Conservation (phyloP, 164 flowering plant genomes). For the Stephania japonica region DNA sequence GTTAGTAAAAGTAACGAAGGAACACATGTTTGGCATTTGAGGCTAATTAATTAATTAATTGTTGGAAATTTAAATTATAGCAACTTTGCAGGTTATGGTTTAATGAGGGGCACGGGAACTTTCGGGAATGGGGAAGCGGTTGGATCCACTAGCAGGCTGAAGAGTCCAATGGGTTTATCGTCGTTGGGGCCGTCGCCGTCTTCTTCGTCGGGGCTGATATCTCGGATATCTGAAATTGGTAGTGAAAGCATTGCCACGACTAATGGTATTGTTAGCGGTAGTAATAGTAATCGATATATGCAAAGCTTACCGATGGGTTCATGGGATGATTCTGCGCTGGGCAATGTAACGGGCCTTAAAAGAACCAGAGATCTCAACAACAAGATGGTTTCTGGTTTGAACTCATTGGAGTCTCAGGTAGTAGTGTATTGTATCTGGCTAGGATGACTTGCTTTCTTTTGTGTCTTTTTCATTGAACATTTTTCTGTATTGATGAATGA, state of each 20-base stretch:
- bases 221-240: conserved; percentile 46
- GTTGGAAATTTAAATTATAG: background rate
- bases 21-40: background rate
- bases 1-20: background rate
- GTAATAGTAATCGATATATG: conserved; percentile 25
- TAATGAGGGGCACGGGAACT: conserved; percentile 44
- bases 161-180: conserved; percentile 32
- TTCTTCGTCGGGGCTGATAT: conserved; percentile 38
- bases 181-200: conserved; percentile 34
- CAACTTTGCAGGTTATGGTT: conserved; percentile 45
- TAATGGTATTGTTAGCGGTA: conserved; percentile 19
- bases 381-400: conserved; percentile 21
- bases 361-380: conserved; percentile 33
- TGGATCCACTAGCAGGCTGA: conserved; percentile 38
- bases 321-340: conserved; percentile 60
- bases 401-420: conserved; percentile 2
- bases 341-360: conserved; percentile 29
- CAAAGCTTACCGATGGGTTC: conserved; percentile 42
- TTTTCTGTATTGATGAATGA: background rate
- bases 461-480: background rate
- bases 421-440: background rate
- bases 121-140: conserved; percentile 33
- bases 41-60: background rate
- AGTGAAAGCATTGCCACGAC: conserved; percentile 26
- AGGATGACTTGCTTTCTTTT: background rate